phyloP scores from a whole-genome alignment of 306 rosid genomes.

The Arachis hypogaea region DNA sequence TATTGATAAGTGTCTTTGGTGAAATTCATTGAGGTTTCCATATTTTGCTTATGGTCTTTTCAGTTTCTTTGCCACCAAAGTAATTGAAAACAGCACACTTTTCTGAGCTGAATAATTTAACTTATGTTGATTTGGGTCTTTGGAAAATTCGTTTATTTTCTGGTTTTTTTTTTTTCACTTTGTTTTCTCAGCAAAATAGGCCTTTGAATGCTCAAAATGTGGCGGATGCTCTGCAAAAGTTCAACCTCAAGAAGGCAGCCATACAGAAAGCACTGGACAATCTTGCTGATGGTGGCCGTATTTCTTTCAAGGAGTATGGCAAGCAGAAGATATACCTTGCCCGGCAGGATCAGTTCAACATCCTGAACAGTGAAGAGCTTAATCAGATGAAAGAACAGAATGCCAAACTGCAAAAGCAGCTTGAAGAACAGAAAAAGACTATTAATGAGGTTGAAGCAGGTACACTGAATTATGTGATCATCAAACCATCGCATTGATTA shows the following conservation, averaged over 20 bases:
- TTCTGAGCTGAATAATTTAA: slow-evolving; percentile 1
- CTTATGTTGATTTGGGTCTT: slow-evolving; percentile 12
- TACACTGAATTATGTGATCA: slow-evolving; percentile 32
- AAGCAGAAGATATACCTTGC: slow-evolving; percentile 95
- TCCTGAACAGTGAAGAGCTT: slow-evolving; percentile 81
- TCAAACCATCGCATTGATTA: background rate
- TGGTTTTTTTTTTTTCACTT: background rate
- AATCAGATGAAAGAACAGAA: slow-evolving; percentile 82
- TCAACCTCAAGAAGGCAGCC: slow-evolving; percentile 80
- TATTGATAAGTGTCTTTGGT: too few species aligned
- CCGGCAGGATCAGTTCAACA: slow-evolving; percentile 79
- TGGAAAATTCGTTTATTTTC: background rate
- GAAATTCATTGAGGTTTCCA: too few species aligned
- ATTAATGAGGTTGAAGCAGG: slow-evolving; percentile 75
- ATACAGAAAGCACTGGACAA: slow-evolving; percentile 81
- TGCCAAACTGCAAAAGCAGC: slow-evolving; percentile 61
- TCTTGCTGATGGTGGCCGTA: slow-evolving; percentile 68
- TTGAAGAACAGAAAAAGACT: slow-evolving; percentile 58
- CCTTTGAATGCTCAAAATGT: slow-evolving; percentile 85
- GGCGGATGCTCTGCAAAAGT: slow-evolving; percentile 89
- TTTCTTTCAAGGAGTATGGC: slow-evolving; percentile 94
- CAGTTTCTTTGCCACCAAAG: background rate
- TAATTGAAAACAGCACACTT: background rate
- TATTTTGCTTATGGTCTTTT: background rate
- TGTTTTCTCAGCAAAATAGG: slow-evolving; percentile 72